Percentiles rank a stretch among this genome's conserved stretches.
phyloP scores from a whole-genome alignment of 192 early-diverging fungal species.

The Allomyces arbusculus region DNA sequence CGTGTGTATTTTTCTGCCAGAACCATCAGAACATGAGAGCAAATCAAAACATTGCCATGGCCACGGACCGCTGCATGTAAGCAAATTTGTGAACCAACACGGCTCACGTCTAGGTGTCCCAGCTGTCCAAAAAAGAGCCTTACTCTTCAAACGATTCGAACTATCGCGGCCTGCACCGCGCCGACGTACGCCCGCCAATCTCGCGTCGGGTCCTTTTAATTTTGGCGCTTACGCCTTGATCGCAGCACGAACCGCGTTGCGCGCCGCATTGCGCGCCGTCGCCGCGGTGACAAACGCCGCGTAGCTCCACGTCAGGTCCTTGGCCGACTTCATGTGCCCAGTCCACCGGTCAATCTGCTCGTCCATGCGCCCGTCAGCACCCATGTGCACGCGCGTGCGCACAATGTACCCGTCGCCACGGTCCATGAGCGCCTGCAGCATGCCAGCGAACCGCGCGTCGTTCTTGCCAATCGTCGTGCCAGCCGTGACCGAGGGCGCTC shows the following conservation, averaged over 20 bases:
- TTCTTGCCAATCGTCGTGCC: constrained; percentile 1
- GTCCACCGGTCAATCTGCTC: constrained; percentile 40
- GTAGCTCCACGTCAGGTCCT: constrained; percentile 53
- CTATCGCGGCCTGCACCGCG: too few relatives aligned
- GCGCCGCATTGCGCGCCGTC: constrained; percentile 5
- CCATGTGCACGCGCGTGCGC: constrained; percentile 28
- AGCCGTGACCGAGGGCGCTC: constrained; percentile 5
- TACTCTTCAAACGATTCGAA: too few relatives aligned
- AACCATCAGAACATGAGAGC: too few relatives aligned
- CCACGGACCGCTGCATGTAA: too few relatives aligned
- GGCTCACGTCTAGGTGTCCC: too few relatives aligned
- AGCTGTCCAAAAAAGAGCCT: too few relatives aligned
- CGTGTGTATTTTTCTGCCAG: too few relatives aligned
- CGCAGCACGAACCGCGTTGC: not conserved
- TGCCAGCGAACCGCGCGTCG: constrained; percentile 5
- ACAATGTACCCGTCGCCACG: constrained; percentile 36
- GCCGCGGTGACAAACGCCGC: constrained; percentile 26
- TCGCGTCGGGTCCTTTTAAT: too few relatives aligned
- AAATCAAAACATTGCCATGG: too few relatives aligned
- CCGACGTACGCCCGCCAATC: too few relatives aligned
- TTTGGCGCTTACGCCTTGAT: too few relatives aligned
- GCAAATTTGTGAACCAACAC: too few relatives aligned
- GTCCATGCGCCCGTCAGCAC: constrained; percentile 22
- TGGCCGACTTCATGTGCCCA: constrained; percentile 37
- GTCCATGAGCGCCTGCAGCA: constrained; percentile 15